Evolutionary conservation across 306 rosid genomes (phyloP), one percentile per base, ranked within the genome.

Genomic region (Cicer arietinum): DNA sequence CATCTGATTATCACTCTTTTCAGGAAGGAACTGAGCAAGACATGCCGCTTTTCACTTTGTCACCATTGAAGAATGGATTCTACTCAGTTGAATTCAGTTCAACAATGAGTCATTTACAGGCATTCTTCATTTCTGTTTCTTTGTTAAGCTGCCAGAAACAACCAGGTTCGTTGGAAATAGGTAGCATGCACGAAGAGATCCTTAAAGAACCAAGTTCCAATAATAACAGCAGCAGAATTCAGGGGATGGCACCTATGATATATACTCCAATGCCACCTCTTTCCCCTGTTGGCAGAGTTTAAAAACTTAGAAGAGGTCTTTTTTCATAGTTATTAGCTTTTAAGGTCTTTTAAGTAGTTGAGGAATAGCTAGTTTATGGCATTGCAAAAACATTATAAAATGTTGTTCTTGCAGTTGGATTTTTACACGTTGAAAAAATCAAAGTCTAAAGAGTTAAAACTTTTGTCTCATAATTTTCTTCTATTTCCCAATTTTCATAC

Each of bases 221-320:
- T 22, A 83, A 64, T 64, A 80, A 45, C 65, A 65, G 52, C 57
- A 65, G 52, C 13, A 61, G 75, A 46, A n/a, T 30, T 45, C 92
- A 62, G 30, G 86, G 78, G 66, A 87, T 86, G 71, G 77, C 80
- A 37, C 79, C 88, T 20, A 63, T 81, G 43, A 90, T 78, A 77
- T 91, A 88, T 69, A 82, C 94, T 67, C 87, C 91, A 69, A 87
- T 77, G 69, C 98, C 98, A 59, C 98, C 98, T 9, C 79, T 81
- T 59, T 91, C 98, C 61, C 98, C 98, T 45, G 92, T 88, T 53
- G 97, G 92, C 5, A 94, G 98, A 83, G 96, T 91, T 61, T 94
- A 88, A 79, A 79, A 54, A 54, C 35, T 80, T 51, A 37, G 57
- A 20, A 42, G 13, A 47, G 53, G 6, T 69, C 63, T 54, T 59